Percentiles rank a stretch among this genome's conserved stretches.
Evolutionary conservation across 805 yeast genomes (phyloP).

Genomic region (Ogataea methanolica): DNA sequence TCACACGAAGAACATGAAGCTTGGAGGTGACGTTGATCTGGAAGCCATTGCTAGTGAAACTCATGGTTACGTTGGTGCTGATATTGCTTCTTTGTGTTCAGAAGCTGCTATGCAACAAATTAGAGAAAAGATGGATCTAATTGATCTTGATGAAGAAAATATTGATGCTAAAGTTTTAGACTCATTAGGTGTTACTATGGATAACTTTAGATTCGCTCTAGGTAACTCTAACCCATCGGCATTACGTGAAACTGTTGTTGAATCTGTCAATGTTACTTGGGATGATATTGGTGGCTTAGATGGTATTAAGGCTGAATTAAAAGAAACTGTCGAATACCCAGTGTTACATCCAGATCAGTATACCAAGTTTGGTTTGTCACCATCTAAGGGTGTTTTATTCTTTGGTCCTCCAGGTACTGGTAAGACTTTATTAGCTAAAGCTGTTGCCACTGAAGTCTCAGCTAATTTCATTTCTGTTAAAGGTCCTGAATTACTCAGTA

Average conservation of each 20-base stretch:
- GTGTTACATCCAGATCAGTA: slow-evolving; percentile 98
- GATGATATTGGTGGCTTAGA: slow-evolving; percentile 99
- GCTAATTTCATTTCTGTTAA: slow-evolving; percentile 97
- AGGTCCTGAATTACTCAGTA: slow-evolving; percentile 94
- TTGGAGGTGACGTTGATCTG: slow-evolving; percentile 90
- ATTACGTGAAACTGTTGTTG: slow-evolving; percentile 98
- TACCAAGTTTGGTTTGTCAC: slow-evolving; percentile 96
- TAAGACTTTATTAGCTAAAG: slow-evolving; percentile 96
- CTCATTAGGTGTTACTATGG: slow-evolving; percentile 97
- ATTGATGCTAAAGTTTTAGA: slow-evolving; percentile 97
- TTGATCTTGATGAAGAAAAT: slow-evolving; percentile 92
- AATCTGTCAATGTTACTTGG: slow-evolving; percentile 98
- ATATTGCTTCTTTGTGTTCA: slow-evolving; percentile 96
- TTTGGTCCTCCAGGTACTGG: slow-evolving; percentile 99
- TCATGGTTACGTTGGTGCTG: slow-evolving; percentile 99
- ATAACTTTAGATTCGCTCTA: slow-evolving; percentile 94
- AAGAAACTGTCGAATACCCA: slow-evolving; percentile 98
- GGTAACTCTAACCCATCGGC: slow-evolving; percentile 99
- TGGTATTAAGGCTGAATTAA: slow-evolving; percentile 91
- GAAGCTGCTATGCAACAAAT: slow-evolving; percentile 99
- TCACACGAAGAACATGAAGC: slow-evolving; percentile 98
- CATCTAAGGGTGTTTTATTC: slow-evolving; percentile 97
- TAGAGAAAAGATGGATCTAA: slow-evolving; percentile 98
- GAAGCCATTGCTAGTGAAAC: slow-evolving; percentile 96
- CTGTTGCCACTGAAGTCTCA: slow-evolving; percentile 98